A percentile compares a stretch with the other conserved stretches of the same genome.
phyloP scores from a whole-genome alignment of 805 yeast species.

The Candida vaughaniae region DNA sequence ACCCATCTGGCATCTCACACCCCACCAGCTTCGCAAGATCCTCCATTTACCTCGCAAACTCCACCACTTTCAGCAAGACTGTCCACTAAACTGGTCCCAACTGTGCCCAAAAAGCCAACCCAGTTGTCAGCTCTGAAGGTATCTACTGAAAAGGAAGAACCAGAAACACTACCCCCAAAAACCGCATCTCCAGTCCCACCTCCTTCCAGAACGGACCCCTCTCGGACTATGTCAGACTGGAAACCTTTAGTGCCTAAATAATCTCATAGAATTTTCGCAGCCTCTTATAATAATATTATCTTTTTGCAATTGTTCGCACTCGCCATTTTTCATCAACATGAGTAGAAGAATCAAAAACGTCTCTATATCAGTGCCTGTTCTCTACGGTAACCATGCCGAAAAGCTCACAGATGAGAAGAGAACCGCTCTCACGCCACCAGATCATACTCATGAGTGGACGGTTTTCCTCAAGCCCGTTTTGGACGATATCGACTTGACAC shows the following conservation, averaged over 20 bases:
- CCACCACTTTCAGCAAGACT: background rate
- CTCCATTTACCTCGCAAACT: background rate
- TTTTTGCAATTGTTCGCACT: too few relatives aligned
- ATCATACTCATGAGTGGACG: slow-evolving; percentile 96
- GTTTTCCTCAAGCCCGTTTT: slow-evolving; percentile 78
- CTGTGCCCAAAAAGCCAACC: slow-evolving; percentile 37
- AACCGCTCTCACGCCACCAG: slow-evolving; percentile 56
- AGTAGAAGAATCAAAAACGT: slow-evolving; percentile 28
- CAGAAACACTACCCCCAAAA: slow-evolving; percentile 12
- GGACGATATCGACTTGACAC: slow-evolving; percentile 71
- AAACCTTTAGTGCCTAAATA: slow-evolving; percentile 51
- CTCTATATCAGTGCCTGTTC: slow-evolving; percentile 43
- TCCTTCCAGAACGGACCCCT: slow-evolving; percentile 13
- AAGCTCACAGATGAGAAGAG: slow-evolving; percentile 37
- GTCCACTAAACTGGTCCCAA: slow-evolving; percentile 20
- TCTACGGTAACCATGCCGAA: slow-evolving; percentile 42
- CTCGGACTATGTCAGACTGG: slow-evolving; percentile 46
- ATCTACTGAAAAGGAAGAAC: background rate
- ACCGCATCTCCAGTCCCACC: too few relatives aligned
- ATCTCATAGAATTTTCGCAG: too few relatives aligned
- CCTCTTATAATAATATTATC: too few relatives aligned
- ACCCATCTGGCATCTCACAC: background rate
- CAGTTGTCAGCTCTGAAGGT: slow-evolving; percentile 23
- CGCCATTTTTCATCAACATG: too few relatives aligned
- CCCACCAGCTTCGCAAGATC: background rate